Evolutionary conservation across 139 green algal species (phyloP).

Genomic region (Chlorella vulgaris): DNA sequence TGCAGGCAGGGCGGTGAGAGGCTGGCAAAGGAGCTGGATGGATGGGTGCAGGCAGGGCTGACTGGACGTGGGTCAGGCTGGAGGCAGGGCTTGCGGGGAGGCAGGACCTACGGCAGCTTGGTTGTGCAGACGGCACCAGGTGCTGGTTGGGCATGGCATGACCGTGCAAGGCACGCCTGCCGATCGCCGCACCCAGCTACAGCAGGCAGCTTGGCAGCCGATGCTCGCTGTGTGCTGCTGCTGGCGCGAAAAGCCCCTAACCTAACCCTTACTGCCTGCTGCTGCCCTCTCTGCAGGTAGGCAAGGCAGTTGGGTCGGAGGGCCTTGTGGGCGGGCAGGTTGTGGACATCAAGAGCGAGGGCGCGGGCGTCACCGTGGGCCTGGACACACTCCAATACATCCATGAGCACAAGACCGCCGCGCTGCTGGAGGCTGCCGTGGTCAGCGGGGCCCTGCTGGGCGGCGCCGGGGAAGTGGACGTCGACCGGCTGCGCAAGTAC

Average conservation of each 20-base stretch:
- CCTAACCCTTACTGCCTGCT: not conserved
- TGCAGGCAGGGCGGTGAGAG: not conserved
- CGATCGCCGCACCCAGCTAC: not conserved
- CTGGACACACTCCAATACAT: constrained; percentile 98
- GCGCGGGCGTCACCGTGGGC: constrained; percentile 74
- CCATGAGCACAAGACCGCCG: constrained; percentile 98
- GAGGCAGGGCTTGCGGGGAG: no score
- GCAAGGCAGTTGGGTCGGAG: constrained; percentile 83
- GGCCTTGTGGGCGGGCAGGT: constrained; percentile 97
- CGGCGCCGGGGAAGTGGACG: constrained; percentile 82
- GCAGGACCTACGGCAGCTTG: no score
- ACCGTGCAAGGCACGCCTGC: no score
- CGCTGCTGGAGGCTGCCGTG: constrained; percentile 94
- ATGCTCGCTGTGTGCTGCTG: no score
- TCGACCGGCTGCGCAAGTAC: constrained; percentile 94
- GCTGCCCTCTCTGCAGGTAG: constrained; percentile 39
- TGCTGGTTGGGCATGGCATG: not conserved
- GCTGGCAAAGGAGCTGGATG: no score
- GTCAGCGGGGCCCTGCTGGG: constrained; percentile 91
- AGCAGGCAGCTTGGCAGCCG: no score
- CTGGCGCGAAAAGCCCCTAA: no score
- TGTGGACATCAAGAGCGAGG: constrained; percentile 95
- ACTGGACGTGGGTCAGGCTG: not conserved
- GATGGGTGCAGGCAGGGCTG: not conserved
- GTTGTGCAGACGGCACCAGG: no score